Evolutionary conservation across 768 basidiomycete genomes (phyloP), one percentile per base, ranked within the genome.

Genomic region (Rhodocollybia butyracea): DNA sequence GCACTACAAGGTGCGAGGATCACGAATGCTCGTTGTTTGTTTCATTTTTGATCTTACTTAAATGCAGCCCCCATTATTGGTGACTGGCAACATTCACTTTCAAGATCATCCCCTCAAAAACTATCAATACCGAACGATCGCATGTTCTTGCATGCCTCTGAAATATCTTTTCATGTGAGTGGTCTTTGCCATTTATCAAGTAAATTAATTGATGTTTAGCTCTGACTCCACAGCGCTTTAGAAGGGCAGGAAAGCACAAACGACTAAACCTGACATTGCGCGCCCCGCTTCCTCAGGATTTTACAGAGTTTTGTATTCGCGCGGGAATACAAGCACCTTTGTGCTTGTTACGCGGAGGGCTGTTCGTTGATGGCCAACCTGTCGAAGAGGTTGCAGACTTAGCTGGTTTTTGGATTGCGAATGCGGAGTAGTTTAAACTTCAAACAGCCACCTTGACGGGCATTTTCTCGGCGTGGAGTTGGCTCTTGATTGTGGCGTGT

Each of bases 31-130:
- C 34, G 34, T 13, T 55, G 10, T 38, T 4, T 45, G 21, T 31
- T 41, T 57, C 36, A 46, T 26, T 41, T 51, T 48, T 24, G 46
- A 56, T 17, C 38, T 43, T 46, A n/a, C n/a, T n/a, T n/a, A n/a
- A n/a, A n/a, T n/a, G 36, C 57, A 89, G 87, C 81, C 27, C 87
- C 87, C 17, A 82, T 89, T 46, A 70, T 89, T 10, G 87, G 88
- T 2, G 87, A 89, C 61, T 62, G 62, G 1, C 57, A 79, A 2
- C 68, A 62, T 4, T 77, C 63, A 47, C 56, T 60, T 30, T 15
- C 34, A 22, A 27, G 11, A 12, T 3, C 27, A 11, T 31, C 19
- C 27, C 4, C 26, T 5, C 30, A n/a, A 10, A 41, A 8, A 17
- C 5, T 43, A 3, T 19, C 45, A 40, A 60, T 83, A 2, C 48